Evolutionary conservation across 768 basidiomycete genomes (phyloP).

Genomic region (Phanerodontia chrysosporium): DNA sequence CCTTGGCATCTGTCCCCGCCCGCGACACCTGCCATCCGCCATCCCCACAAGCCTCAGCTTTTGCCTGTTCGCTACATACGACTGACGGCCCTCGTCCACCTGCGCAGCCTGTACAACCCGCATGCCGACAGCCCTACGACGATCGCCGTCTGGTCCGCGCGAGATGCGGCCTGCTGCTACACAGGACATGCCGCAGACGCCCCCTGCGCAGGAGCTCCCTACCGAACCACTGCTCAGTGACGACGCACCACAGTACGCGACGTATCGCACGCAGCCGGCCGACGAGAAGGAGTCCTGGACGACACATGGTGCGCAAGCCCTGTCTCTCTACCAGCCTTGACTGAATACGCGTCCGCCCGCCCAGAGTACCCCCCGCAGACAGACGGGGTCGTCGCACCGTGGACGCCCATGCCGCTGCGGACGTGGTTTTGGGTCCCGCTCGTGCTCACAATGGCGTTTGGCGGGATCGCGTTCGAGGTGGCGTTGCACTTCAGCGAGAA

Average conservation of each 20-base stretch:
- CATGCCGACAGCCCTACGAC: background rate
- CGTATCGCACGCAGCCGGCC: background rate
- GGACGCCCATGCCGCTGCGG: conserved; percentile 43
- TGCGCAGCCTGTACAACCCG: too few relatives aligned
- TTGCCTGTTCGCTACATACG: too few relatives aligned
- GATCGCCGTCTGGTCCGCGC: background rate
- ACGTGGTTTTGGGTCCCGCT: conserved; percentile 45
- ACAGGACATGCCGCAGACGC: background rate
- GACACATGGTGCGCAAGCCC: background rate
- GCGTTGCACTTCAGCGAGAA: conserved; percentile 43
- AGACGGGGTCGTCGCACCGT: conserved; percentile 14
- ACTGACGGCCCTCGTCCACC: too few relatives aligned
- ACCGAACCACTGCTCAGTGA: background rate
- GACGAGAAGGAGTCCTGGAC: background rate
- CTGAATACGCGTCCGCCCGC: background rate
- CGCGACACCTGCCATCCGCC: too few relatives aligned
- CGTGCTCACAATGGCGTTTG: conserved; percentile 32
- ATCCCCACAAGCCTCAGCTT: too few relatives aligned
- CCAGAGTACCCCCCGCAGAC: background rate
- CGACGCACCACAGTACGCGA: background rate
- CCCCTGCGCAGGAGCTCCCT: background rate
- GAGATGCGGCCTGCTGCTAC: background rate
- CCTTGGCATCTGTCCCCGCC: too few relatives aligned
- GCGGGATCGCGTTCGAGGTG: conserved; percentile 43
- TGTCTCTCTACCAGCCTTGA: too few relatives aligned